A percentile compares a stretch with the other conserved stretches of the same genome.
These are phyloP conservation scores for Colletotrichum lini DNA, from an alignment of 2,329 filamentous ascomycete genomes.

Conservation along the genomic window DNA sequence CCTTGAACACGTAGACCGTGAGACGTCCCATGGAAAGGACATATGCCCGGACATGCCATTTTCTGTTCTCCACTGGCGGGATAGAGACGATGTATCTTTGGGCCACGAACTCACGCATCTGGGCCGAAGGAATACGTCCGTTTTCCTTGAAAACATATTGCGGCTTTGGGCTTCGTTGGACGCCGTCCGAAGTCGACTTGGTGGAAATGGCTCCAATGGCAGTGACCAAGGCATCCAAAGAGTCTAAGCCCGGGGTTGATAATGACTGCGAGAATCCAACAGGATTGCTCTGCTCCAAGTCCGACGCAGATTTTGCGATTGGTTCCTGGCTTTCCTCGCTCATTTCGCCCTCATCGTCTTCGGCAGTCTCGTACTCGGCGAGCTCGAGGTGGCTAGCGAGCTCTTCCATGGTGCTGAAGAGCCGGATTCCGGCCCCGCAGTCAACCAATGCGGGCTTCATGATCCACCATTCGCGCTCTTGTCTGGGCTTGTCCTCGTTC, in stretches of 20 bases:
- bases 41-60: constrained; percentile 56
- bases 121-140: constrained; percentile 54
- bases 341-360: constrained; percentile 48
- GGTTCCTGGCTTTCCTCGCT: constrained; percentile 29
- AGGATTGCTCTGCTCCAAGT: constrained; percentile 21
- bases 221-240: constrained; percentile 51
- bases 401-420: constrained; percentile 56
- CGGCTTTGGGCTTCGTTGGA: constrained; percentile 32
- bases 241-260: constrained; percentile 47
- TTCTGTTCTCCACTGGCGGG: constrained; percentile 50
- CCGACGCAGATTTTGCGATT: neutral
- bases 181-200: neutral
- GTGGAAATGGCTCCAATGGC: constrained; percentile 45
- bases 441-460: constrained; percentile 57
- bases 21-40: constrained; percentile 54
- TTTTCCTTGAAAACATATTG: constrained; percentile 50
- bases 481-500: constrained; percentile 48
- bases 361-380: constrained; percentile 50
- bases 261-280: constrained; percentile 45
- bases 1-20: constrained; percentile 55
- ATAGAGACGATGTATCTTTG: constrained; percentile 55
- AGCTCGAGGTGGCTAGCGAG: constrained; percentile 54
- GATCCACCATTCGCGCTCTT: constrained; percentile 57
- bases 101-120: constrained; percentile 56
- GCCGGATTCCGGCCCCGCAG: constrained; percentile 56